These are phyloP conservation scores for Hyphodiscus hymeniophilus DNA, from an alignment of 495 filamentous ascomycete genomes.

Conservation along the genomic window DNA sequence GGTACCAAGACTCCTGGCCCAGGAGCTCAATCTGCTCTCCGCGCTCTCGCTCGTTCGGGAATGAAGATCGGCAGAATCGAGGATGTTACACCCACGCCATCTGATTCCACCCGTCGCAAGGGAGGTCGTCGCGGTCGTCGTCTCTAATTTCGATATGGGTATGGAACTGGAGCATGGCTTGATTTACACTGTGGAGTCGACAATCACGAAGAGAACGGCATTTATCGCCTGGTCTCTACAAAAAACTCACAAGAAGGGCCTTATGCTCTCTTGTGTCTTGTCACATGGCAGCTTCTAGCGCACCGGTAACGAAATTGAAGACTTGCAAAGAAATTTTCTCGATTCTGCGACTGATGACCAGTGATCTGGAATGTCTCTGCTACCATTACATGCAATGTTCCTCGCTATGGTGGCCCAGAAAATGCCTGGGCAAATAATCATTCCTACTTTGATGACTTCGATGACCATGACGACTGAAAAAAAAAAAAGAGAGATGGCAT, in stretches of 20 bases:
- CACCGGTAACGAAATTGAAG: slow-evolving; percentile 28
- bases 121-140: slow-evolving; percentile 99
- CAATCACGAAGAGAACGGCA: slow-evolving; percentile 64
- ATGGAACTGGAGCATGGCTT: slow-evolving; percentile 22
- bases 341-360: too few species aligned
- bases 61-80: slow-evolving; percentile 99
- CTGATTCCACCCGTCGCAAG: slow-evolving; percentile 98
- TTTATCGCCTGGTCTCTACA: slow-evolving; percentile 55
- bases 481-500: too few species aligned
- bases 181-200: slow-evolving; percentile 49
- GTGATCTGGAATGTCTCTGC: too few species aligned
- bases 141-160: slow-evolving; percentile 48
- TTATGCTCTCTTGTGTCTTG: slow-evolving; percentile 20
- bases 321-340: neutral
- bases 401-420: too few species aligned
- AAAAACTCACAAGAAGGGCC: too few species aligned
- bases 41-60: slow-evolving; percentile 92
- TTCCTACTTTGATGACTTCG: too few species aligned
- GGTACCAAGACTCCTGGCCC: slow-evolving; percentile 99
- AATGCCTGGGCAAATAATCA: too few species aligned
- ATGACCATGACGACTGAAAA: too few species aligned
- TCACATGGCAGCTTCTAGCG: slow-evolving; percentile 44
- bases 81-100: slow-evolving; percentile 98
- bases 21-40: slow-evolving; percentile 97
- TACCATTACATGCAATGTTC: too few species aligned